Conservation (phyloP, 768 basidiomycete genomes). For the Coprinopsis sp. region DNA sequence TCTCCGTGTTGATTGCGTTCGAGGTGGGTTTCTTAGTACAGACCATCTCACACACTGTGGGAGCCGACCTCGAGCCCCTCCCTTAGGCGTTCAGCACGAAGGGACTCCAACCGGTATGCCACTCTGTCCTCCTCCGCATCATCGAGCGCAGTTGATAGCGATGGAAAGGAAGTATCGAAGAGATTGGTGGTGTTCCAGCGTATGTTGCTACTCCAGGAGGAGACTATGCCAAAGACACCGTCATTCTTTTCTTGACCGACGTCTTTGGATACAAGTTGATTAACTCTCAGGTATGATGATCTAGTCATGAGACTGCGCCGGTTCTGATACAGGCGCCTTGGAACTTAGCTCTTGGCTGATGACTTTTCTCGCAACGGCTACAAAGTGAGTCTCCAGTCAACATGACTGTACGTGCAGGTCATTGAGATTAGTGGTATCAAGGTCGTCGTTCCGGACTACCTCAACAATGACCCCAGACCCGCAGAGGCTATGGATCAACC, state of each 20-base stretch:
- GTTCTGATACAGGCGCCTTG: background rate
- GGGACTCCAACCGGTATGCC: constrained; percentile 40
- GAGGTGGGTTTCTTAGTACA: constrained; percentile 35
- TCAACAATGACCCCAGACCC: constrained; percentile 8
- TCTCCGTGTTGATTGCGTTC: constrained; percentile 47
- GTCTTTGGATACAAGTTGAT: constrained; percentile 44
- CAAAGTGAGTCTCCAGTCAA: constrained; percentile 27
- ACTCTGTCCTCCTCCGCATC: background rate
- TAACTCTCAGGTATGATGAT: constrained; percentile 38
- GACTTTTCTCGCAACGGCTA: constrained; percentile 44
- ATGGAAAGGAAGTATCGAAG: constrained; percentile 41
- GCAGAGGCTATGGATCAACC: constrained; percentile 4
- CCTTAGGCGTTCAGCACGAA: constrained; percentile 46
- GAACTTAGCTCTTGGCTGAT: constrained; percentile 35
- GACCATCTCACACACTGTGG: background rate
- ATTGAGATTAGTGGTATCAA: background rate
- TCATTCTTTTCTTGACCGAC: constrained; percentile 50
- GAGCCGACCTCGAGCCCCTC: background rate
- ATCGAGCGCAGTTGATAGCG: background rate
- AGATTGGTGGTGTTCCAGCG: constrained; percentile 41
- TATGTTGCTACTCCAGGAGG: constrained; percentile 51
- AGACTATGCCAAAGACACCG: constrained; percentile 52
- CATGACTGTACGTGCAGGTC: background rate
- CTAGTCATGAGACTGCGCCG: background rate
- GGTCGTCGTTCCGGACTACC: constrained; percentile 9